These are phyloP conservation scores for Medicago arabica DNA, from an alignment of 306 rosid genomes.

Conservation along the genomic window DNA sequence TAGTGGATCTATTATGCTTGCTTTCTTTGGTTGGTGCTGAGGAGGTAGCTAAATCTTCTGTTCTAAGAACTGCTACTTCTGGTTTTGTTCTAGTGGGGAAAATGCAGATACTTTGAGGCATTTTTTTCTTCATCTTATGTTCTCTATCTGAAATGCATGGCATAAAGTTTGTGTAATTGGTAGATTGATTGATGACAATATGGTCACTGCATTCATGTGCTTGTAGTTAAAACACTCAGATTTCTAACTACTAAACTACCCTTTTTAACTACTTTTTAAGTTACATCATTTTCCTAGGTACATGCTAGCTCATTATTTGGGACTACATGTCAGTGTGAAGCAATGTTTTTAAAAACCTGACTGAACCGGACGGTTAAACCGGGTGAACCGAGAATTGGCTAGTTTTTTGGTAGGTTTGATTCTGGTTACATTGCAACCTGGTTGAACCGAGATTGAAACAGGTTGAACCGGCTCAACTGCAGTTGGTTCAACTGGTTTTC, in stretches of 20 bases:
- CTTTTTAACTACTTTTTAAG: slow-evolving; percentile 41
- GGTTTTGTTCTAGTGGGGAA: slow-evolving; percentile 48
- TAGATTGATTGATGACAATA: slow-evolving; percentile 48
- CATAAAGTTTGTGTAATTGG: slow-evolving; percentile 22
- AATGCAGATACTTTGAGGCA: slow-evolving; percentile 48
- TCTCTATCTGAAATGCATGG: slow-evolving; percentile 48
- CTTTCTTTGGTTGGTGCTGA: slow-evolving; percentile 49
- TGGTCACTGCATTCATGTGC: slow-evolving; percentile 62
- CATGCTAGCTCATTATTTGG: slow-evolving; percentile 35
- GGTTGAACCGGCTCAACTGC: not conserved
- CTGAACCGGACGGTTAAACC: not conserved
- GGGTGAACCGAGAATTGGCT: not conserved
- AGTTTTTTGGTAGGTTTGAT: not conserved
- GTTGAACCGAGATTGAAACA: not conserved
- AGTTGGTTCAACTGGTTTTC: not conserved
- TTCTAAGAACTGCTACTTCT: slow-evolving; percentile 47
- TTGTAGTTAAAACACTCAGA: slow-evolving; percentile 50
- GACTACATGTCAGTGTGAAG: slow-evolving; percentile 28
- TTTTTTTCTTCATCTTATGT: slow-evolving; percentile 54
- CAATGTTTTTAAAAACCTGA: not conserved
- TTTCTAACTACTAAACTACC: slow-evolving; percentile 44
- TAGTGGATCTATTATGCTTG: slow-evolving; percentile 50
- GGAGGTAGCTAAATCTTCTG: slow-evolving; percentile 49
- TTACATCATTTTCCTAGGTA: slow-evolving; percentile 37
- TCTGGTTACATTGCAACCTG: not conserved